A percentile compares a stretch with the other conserved stretches of the same genome.
These are phyloP conservation scores for Hanseniaspora vineae DNA, from an alignment of 805 yeast genomes.

Conservation along the genomic window DNA sequence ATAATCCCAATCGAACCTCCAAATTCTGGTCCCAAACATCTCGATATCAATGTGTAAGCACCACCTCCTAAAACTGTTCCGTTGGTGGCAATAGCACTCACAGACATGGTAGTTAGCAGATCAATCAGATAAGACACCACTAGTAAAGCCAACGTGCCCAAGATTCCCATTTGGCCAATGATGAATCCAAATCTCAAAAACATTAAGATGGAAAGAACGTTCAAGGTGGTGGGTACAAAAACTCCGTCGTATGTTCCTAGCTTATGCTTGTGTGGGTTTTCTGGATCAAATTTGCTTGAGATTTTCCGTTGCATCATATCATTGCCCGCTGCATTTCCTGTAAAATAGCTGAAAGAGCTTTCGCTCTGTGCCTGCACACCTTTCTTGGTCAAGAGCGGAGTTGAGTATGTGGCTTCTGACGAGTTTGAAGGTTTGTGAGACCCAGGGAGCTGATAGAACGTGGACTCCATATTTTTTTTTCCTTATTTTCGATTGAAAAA, in stretches of 20 bases:
- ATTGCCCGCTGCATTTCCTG: neutral
- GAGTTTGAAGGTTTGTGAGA: constrained; percentile 17
- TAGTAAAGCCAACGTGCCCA: constrained; percentile 61
- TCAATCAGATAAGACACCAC: constrained; percentile 68
- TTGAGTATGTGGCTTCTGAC: constrained; percentile 4
- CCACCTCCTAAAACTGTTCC: constrained; percentile 98
- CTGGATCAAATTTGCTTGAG: constrained; percentile 21
- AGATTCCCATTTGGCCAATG: constrained; percentile 84
- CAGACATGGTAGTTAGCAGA: constrained; percentile 73
- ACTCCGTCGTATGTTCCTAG: constrained; percentile 81
- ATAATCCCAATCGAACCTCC: constrained; percentile 97
- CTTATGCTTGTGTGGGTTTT: constrained; percentile 30
- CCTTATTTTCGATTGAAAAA: no score
- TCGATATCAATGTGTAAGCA: constrained; percentile 91
- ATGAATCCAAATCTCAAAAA: constrained; percentile 91
- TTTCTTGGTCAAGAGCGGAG: constrained; percentile 15
- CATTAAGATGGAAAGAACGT: constrained; percentile 89
- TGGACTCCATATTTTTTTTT: constrained; percentile 11
- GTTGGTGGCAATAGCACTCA: constrained; percentile 93
- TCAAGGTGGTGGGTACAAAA: constrained; percentile 83
- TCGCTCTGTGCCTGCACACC: neutral
- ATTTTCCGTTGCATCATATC: constrained; percentile 1
- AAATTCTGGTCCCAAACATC: constrained; percentile 94
- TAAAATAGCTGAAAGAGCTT: neutral
- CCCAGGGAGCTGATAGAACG: constrained; percentile 25